These are phyloP conservation scores for Gautieria morchelliformis DNA, from an alignment of 768 basidiomycete genomes.

Conservation along the genomic window DNA sequence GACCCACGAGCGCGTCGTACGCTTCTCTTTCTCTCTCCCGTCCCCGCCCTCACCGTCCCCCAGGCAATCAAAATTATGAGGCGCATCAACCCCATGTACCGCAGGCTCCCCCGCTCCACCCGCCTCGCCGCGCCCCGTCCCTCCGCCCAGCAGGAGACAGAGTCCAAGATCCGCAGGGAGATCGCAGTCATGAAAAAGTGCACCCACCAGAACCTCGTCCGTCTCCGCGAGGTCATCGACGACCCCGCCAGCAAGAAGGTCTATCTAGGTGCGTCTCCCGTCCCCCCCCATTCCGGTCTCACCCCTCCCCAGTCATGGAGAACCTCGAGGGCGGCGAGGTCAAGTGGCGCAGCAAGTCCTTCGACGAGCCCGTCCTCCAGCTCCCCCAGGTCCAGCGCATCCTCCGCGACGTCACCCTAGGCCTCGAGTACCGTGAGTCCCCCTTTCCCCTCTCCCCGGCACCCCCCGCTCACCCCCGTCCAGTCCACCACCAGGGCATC, in stretches of 20 bases:
- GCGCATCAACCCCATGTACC: conserved; percentile 58
- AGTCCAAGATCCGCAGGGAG: conserved; percentile 82
- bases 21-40: conserved; percentile 26
- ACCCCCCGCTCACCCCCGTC: not conserved
- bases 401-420: conserved; percentile 87
- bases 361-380: conserved; percentile 64
- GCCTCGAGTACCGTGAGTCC: conserved; percentile 88
- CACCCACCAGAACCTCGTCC: conserved; percentile 80
- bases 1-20: conserved; percentile 32
- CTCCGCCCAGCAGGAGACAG: conserved; percentile 60
- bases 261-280: conserved; percentile 70
- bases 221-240: conserved; percentile 90
- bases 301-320: conserved; percentile 70
- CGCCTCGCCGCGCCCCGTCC: conserved; percentile 45
- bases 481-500: conserved; percentile 96
- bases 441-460: conserved; percentile 4
- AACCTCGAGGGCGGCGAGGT: conserved; percentile 94
- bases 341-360: conserved; percentile 51
- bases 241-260: conserved; percentile 81
- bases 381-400: conserved; percentile 80
- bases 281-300: not conserved
- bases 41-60: conserved; percentile 15
- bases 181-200: conserved; percentile 99
- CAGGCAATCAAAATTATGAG: conserved; percentile 77
- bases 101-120: conserved; percentile 28